Percentiles rank a stretch among this genome's conserved stretches.
phyloP scores from a whole-genome alignment of 2,329 filamentous ascomycete species.

The Calonectria fujianensis region DNA sequence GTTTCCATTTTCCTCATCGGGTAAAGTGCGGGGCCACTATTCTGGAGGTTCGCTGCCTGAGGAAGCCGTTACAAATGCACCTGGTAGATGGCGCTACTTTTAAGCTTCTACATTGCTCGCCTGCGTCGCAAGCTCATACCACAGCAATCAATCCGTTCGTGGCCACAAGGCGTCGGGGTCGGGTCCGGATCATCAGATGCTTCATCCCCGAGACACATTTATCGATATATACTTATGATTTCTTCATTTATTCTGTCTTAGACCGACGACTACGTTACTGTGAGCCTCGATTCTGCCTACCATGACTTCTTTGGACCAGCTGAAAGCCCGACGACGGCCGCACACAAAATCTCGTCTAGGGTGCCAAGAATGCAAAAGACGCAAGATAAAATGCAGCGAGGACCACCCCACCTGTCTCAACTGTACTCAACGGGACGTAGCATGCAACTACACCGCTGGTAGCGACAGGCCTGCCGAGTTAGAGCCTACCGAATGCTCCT shows the following conservation, averaged over 20 bases:
- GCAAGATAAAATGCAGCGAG: slow-evolving; percentile 18
- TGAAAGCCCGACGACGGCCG: not conserved
- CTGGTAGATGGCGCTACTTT: not conserved
- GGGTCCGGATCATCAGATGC: not conserved
- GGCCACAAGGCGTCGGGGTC: not conserved
- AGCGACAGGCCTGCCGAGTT: not conserved
- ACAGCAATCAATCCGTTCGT: not conserved
- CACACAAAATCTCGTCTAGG: slow-evolving; percentile 15
- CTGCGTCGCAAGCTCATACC: not conserved
- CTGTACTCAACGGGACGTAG: slow-evolving; percentile 4
- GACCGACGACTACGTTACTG: not conserved
- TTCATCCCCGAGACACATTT: not conserved
- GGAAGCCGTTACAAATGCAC: not conserved
- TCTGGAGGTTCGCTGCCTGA: not conserved
- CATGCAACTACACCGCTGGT: not conserved
- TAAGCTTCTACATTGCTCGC: not conserved
- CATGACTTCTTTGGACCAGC: not conserved
- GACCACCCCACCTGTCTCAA: slow-evolving; percentile 5
- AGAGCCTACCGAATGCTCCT: not conserved
- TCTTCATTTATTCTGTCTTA: not conserved
- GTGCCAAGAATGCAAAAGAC: slow-evolving; percentile 10
- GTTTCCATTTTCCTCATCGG: not conserved
- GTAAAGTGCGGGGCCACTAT: not conserved
- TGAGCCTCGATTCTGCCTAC: not conserved
- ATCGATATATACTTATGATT: not conserved